Conservation (phyloP, 2,329 filamentous ascomycete species). For the Trichoderma sp. region DNA sequence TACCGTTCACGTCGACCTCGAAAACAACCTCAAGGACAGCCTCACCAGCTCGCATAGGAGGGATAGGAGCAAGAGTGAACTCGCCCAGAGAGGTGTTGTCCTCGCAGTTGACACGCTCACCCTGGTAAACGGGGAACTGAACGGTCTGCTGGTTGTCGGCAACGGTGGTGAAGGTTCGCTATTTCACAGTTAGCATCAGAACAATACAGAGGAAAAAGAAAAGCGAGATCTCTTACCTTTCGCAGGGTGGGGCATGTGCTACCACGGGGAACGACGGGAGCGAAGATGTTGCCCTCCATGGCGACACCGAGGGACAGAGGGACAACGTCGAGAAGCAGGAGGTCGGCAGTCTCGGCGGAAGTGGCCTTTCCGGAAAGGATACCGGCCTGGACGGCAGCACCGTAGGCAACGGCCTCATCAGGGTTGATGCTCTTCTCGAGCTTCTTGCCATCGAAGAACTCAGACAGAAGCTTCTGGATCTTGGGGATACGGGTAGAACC, state of each 20-base stretch:
- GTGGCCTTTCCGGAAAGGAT: constrained; percentile 98
- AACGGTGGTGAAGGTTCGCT: constrained; percentile 78
- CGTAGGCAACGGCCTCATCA: constrained; percentile 98
- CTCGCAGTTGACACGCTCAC: constrained; percentile 96
- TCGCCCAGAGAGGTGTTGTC: constrained; percentile 98
- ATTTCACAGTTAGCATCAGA: not conserved
- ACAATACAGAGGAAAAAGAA: not conserved
- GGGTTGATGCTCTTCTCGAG: constrained; percentile 99
- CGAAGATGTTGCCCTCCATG: constrained; percentile 99
- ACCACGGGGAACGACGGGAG: constrained; percentile 83
- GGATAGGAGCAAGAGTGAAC: constrained; percentile 87
- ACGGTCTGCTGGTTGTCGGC: constrained; percentile 63
- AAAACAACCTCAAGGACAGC: constrained; percentile 97
- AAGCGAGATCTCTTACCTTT: too few relatives aligned
- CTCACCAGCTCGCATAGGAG: constrained; percentile 90
- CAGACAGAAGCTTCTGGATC: constrained; percentile 98
- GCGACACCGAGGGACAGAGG: constrained; percentile 97
- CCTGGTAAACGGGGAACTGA: constrained; percentile 91
- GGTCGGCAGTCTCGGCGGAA: constrained; percentile 88
- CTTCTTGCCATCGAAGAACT: constrained; percentile 99
- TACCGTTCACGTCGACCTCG: constrained; percentile 99
- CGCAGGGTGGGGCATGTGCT: constrained; percentile 76
- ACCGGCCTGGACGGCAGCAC: constrained; percentile 97
- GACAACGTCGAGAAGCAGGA: constrained; percentile 93
- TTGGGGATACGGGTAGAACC: constrained; percentile 97